A percentile compares a stretch with the other conserved stretches of the same genome.
These are phyloP conservation scores for Chrysanthemum makinoi DNA, from an alignment of 129 eudicot genomes.

Conservation along the genomic window DNA sequence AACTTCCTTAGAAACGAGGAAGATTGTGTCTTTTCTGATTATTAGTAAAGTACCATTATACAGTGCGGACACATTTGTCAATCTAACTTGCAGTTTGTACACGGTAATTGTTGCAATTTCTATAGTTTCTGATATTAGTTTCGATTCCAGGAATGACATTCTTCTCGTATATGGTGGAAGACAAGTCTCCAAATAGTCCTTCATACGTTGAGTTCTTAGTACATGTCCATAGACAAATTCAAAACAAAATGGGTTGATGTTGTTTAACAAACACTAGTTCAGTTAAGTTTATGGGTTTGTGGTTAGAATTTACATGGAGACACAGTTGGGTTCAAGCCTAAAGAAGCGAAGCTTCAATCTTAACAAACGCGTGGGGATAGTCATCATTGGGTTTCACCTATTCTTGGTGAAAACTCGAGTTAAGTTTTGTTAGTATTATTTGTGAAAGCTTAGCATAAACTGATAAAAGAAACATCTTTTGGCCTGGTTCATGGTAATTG, in stretches of 20 bases:
- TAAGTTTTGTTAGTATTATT: slow-evolving; percentile 13
- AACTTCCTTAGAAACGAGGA: no score
- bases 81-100: neutral
- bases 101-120: neutral
- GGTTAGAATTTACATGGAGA: no score
- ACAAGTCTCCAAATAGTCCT: slow-evolving; percentile 68
- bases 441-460: slow-evolving; percentile 5
- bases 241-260: no score
- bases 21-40: no score
- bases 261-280: no score
- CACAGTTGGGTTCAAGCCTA: slow-evolving; percentile 6
- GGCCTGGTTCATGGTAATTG: slow-evolving; percentile 15
- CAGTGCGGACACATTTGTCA: no score
- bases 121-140: neutral
- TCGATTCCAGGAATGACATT: slow-evolving; percentile 46
- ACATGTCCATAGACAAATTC: slow-evolving; percentile 41
- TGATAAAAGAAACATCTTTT: slow-evolving; percentile 19
- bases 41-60: no score
- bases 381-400: neutral
- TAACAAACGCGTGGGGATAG: neutral
- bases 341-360: neutral
- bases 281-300: no score
- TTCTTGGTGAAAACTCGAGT: slow-evolving; percentile 20
- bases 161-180: slow-evolving; percentile 79
- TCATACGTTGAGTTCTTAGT: slow-evolving; percentile 88